Conservation (phyloP, 2,329 filamentous ascomycete genomes). For the Penicillium rolfsii region DNA sequence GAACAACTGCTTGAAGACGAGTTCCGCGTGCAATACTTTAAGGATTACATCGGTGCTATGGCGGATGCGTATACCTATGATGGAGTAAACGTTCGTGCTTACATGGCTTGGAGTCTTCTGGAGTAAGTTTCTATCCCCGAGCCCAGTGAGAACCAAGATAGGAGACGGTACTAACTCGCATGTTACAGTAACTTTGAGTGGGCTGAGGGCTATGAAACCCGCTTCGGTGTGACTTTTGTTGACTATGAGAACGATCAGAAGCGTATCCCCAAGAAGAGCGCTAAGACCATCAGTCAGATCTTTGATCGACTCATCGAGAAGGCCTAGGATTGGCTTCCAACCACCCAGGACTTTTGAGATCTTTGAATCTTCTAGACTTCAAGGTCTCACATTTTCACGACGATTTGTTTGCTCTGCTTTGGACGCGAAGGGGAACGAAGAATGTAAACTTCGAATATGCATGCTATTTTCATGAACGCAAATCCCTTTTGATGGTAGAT, state of each 20-base stretch:
- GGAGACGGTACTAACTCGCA: slow-evolving; percentile 4
- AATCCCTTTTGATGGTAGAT: slow-evolving; percentile 1
- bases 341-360: neutral
- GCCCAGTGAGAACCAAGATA: neutral
- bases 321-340: slow-evolving; percentile 39
- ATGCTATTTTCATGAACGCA: slow-evolving; percentile 4
- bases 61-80: slow-evolving; percentile 71
- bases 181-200: slow-evolving; percentile 74
- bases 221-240: slow-evolving; percentile 82
- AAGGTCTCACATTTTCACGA: neutral
- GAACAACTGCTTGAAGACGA: slow-evolving; percentile 78
- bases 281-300: slow-evolving; percentile 68
- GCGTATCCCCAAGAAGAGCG: slow-evolving; percentile 82
- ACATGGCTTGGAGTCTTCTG: slow-evolving; percentile 86
- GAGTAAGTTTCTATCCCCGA: slow-evolving; percentile 54
- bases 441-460: slow-evolving; percentile 5
- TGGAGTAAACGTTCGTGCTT: slow-evolving; percentile 76
- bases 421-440: neutral
- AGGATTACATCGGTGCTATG: slow-evolving; percentile 75
- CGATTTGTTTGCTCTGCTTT: neutral
- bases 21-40: slow-evolving; percentile 79
- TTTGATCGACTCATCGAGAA: slow-evolving; percentile 73
- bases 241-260: slow-evolving; percentile 80
- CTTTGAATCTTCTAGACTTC: neutral
- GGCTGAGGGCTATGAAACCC: slow-evolving; percentile 87